A percentile compares a stretch with the other conserved stretches of the same genome.
phyloP scores from a whole-genome alignment of 805 yeast species.

The Metschnikowia colocasiae region DNA sequence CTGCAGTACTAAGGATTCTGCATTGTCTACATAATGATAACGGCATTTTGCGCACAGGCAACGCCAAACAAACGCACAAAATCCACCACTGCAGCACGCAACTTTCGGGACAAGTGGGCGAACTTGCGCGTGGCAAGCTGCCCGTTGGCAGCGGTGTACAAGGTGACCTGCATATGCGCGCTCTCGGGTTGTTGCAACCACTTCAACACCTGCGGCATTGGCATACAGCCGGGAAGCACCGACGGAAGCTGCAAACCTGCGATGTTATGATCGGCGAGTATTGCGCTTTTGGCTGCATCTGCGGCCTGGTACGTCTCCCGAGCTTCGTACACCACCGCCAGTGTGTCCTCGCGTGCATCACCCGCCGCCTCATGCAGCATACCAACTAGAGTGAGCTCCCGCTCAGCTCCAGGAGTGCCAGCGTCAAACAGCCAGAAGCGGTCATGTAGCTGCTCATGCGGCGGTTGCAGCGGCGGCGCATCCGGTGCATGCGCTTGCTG shows the following conservation, averaged over 20 bases:
- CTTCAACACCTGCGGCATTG: constrained; percentile 43
- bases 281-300: constrained; percentile 10
- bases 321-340: constrained; percentile 5
- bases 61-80: constrained; percentile 44
- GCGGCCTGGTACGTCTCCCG: constrained; percentile 19
- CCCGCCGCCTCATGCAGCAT: background rate
- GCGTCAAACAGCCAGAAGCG: constrained; percentile 5
- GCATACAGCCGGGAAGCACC: constrained; percentile 50
- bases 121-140: constrained; percentile 19
- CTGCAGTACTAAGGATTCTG: background rate
- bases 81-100: constrained; percentile 33
- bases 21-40: constrained; percentile 2
- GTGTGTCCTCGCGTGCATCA: background rate
- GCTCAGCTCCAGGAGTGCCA: background rate
- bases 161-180: constrained; percentile 7
- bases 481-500: background rate
- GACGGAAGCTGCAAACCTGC: constrained; percentile 27
- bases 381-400: background rate
- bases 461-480: background rate
- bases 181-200: constrained; percentile 20
- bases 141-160: constrained; percentile 19
- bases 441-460: background rate
- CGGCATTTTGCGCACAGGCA: constrained; percentile 14
- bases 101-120: constrained; percentile 21
- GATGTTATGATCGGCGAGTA: constrained; percentile 16